Evolutionary conservation across 1,284 basidiomycete genomes (phyloP).

Genomic region (Termitomyces sp.): DNA sequence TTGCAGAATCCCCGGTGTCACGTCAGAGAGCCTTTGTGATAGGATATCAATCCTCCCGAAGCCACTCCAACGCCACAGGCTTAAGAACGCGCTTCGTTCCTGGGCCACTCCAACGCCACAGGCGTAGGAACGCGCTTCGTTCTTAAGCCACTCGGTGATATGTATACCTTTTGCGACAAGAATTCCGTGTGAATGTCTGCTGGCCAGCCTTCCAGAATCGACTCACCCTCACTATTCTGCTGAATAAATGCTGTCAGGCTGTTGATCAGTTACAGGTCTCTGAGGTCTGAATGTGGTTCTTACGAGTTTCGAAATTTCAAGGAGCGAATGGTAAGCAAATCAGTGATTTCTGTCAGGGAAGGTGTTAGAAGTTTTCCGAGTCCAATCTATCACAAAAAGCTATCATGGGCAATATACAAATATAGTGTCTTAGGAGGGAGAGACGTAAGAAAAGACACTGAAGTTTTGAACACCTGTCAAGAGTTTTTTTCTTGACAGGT

Average conservation of each 20-base stretch:
- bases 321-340: background rate
- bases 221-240: background rate
- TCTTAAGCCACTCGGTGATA: background rate
- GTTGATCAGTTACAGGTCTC: background rate
- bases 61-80: background rate
- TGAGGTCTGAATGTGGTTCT: background rate
- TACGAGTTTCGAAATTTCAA: background rate
- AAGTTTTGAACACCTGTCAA: too few species aligned
- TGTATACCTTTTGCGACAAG: background rate
- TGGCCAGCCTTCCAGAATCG: background rate
- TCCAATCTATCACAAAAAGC: too few species aligned
- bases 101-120: background rate
- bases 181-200: background rate
- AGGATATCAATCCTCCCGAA: background rate
- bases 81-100: background rate
- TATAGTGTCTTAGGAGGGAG: too few species aligned
- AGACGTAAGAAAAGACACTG: too few species aligned
- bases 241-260: background rate
- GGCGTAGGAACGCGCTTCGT: background rate
- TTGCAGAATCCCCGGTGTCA: constrained; percentile 1
- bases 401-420: too few species aligned
- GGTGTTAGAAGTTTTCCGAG: background rate
- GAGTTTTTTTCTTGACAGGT: too few species aligned
- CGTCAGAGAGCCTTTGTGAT: background rate
- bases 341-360: background rate